Evolutionary conservation across 2,329 filamentous ascomycete genomes (phyloP), one percentile per base, ranked within the genome.

Genomic region (Didymella pomorum): DNA sequence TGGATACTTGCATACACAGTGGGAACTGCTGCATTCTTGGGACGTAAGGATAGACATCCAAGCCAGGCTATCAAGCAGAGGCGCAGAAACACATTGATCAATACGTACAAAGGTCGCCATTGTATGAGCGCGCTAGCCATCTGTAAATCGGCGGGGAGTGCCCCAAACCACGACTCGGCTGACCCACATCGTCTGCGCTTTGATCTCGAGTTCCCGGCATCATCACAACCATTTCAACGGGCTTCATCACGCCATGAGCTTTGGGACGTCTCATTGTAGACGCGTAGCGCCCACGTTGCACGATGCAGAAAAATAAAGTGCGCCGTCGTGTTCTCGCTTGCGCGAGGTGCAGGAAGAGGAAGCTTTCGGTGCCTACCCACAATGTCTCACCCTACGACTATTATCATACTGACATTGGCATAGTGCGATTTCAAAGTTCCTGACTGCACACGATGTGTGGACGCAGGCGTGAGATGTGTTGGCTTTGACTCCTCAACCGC

Each of bases 391-490:
- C 54, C n/a, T 51, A 52, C 25, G 18, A 56, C 48, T 50, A 18
- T 43, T 35, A 14, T 25, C 35, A 42, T 55, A 63, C 65, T 72
- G 58, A 71, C 66, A 21, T 35, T 26, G 26, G 54, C 39, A 35
- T 56, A 76, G 72, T 76, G 73, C 58, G 73, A 76, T 59, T 70
- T 71, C 59, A 74, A 75, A 45, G 70, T 75, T 21, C 73, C 73
- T 3, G 63, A 71, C 14, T 76, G 73, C 64, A 70, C 70, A 25
- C 67, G 72, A 43, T 76, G 73, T 60, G 65, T 71, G 7, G 71
- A 71, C 26, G 72, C 71, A 37, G 64, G 68, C 50, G 64, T 72
- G 6, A 60, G 66, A 44, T 76, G 73, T 44, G 71, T 74, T 20
- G 73, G 73, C 35, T 76, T 76, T 44, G 72, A 76, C 54, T 73